Conservation (phyloP, 176 grass and related monocot genomes). For the Miscanthus lutarioriparius region DNA sequence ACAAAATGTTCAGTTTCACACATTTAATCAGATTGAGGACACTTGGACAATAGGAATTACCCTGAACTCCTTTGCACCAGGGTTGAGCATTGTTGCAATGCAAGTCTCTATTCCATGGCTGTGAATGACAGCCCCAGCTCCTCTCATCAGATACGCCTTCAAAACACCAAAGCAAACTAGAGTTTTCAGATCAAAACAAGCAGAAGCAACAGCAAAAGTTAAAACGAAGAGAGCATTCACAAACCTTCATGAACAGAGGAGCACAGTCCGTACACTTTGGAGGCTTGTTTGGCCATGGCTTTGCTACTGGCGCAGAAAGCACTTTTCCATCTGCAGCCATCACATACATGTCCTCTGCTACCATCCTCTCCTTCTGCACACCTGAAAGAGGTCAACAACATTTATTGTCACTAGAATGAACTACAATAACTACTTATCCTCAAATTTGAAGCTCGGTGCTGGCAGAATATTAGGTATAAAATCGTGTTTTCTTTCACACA, state of each 20-base stretch:
- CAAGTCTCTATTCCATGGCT: slow-evolving; percentile 98
- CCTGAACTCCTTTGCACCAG: slow-evolving; percentile 85
- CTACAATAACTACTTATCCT: background rate
- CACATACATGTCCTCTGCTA: slow-evolving; percentile 85
- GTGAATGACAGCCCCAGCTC: slow-evolving; percentile 96
- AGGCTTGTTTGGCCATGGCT: slow-evolving; percentile 77
- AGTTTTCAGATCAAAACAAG: slow-evolving; percentile 9
- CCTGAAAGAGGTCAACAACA: slow-evolving; percentile 42
- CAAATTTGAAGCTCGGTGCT: background rate
- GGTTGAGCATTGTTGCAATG: slow-evolving; percentile 83
- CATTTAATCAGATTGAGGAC: slow-evolving; percentile 3
- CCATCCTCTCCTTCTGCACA: slow-evolving; percentile 97
- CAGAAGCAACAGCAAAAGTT: background rate
- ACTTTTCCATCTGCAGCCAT: slow-evolving; percentile 62
- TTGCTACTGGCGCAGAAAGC: slow-evolving; percentile 52
- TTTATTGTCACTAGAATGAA: slow-evolving; percentile 2
- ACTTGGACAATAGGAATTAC: slow-evolving; percentile 46
- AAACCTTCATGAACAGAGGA: slow-evolving; percentile 95
- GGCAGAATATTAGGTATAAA: background rate
- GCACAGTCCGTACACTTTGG: slow-evolving; percentile 95
- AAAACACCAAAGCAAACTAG: slow-evolving; percentile 21
- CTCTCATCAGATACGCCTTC: slow-evolving; percentile 87
- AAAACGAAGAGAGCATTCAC: slow-evolving; percentile 11
- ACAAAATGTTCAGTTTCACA: slow-evolving; percentile 12
- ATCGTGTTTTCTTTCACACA: background rate